Evolutionary conservation across 768 basidiomycete genomes (phyloP).

Genomic region (Leccinellum rugosiceps): DNA sequence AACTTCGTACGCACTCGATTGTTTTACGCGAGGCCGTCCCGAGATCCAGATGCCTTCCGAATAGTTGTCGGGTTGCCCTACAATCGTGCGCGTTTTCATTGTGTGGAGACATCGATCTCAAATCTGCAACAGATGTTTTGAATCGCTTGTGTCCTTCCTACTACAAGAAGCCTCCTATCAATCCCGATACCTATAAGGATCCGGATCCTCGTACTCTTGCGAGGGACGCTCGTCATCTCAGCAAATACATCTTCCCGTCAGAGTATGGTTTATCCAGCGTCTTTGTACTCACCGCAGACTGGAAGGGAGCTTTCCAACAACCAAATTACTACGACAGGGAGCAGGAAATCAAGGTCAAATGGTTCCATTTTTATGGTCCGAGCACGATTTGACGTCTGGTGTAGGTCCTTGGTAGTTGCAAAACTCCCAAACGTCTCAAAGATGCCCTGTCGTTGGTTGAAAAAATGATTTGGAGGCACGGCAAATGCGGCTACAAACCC

Average conservation of each 20-base stretch:
- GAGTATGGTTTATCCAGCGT: constrained; percentile 67
- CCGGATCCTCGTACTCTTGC: constrained; percentile 46
- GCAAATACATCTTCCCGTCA: constrained; percentile 84
- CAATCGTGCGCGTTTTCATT: constrained; percentile 47
- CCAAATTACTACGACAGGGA: constrained; percentile 62
- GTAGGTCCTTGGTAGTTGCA: constrained; percentile 44
- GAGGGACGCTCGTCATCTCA: constrained; percentile 55
- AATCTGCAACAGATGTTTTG: constrained; percentile 51
- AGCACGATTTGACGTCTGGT: neutral
- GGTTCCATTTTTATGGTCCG: neutral
- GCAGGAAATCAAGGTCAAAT: constrained; percentile 60
- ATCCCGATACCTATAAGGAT: constrained; percentile 35
- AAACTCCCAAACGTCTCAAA: constrained; percentile 75
- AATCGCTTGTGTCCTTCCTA: constrained; percentile 53
- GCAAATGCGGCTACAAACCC: constrained; percentile 66
- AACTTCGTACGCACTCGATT: constrained; percentile 51
- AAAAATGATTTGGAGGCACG: constrained; percentile 62
- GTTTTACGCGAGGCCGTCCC: constrained; percentile 64
- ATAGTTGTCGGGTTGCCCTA: constrained; percentile 65
- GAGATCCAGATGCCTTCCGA: constrained; percentile 44
- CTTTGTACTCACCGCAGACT: constrained; percentile 37
- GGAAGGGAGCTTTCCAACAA: constrained; percentile 33
- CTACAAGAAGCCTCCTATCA: constrained; percentile 26
- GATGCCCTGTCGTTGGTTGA: constrained; percentile 51
- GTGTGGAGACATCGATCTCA: neutral